Evolutionary conservation across 2,329 filamentous ascomycete species (phyloP).

Genomic region (Periconia digitata): DNA sequence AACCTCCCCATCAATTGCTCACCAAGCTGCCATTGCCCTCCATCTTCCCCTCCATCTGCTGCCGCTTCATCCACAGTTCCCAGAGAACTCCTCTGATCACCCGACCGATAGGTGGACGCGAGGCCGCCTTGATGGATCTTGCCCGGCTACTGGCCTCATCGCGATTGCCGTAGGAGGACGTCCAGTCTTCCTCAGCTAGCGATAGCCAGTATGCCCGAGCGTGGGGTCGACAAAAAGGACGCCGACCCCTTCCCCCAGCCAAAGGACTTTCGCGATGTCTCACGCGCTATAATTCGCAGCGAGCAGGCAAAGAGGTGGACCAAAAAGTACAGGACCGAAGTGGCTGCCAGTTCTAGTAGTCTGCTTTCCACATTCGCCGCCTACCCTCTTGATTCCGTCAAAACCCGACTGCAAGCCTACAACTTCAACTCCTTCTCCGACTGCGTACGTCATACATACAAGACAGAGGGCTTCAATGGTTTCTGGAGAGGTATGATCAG

Average conservation of each 20-base stretch:
- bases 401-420: constrained; percentile 85
- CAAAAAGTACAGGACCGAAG: constrained; percentile 78
- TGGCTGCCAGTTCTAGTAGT: constrained; percentile 75
- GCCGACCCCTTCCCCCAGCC: constrained; percentile 30
- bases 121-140: constrained; percentile 56
- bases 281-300: constrained; percentile 37
- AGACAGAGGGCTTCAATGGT: constrained; percentile 51
- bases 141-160: constrained; percentile 55
- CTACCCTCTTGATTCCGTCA: constrained; percentile 86
- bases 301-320: constrained; percentile 58
- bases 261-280: constrained; percentile 43
- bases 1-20: constrained; percentile 18
- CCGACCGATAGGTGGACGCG: constrained; percentile 22
- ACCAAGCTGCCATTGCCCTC: constrained; percentile 31
- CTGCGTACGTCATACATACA: constrained; percentile 75
- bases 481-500: constrained; percentile 55
- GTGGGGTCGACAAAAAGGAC: constrained; percentile 24
- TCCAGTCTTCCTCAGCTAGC: constrained; percentile 54
- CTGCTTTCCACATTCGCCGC: constrained; percentile 76
- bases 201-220: constrained; percentile 49
- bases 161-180: constrained; percentile 63
- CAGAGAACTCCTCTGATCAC: constrained; percentile 11
- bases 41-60: constrained; percentile 11
- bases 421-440: constrained; percentile 73
- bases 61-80: constrained; percentile 7